A percentile compares a stretch with the other conserved stretches of the same genome.
These are phyloP conservation scores for Lactarius pseudohatsudake DNA, from an alignment of 768 basidiomycete species.

Conservation along the genomic window DNA sequence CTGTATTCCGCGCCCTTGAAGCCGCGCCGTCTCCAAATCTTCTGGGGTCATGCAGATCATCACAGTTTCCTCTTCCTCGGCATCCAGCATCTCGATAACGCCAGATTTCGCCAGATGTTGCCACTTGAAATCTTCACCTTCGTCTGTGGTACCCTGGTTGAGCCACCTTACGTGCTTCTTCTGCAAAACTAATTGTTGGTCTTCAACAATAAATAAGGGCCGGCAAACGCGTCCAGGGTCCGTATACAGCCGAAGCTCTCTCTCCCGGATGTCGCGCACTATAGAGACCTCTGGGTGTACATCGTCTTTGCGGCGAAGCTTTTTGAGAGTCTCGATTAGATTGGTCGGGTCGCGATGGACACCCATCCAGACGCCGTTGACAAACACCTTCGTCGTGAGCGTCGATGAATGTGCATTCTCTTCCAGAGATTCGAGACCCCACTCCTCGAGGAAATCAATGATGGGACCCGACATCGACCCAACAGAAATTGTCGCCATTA, in stretches of 20 bases:
- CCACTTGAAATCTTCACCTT: conserved; percentile 69
- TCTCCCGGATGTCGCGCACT: conserved; percentile 95
- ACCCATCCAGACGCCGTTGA: conserved; percentile 99
- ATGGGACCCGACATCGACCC: conserved; percentile 95
- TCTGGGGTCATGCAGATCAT: conserved; percentile 99
- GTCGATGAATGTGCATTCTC: conserved; percentile 86
- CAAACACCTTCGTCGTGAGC: conserved; percentile 93
- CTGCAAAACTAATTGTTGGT: conserved; percentile 79
- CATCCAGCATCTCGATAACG: conserved; percentile 91
- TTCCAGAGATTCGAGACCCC: conserved; percentile 94
- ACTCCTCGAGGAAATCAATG: conserved; percentile 97
- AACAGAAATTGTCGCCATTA: conserved; percentile 98
- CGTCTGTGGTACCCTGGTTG: conserved; percentile 49
- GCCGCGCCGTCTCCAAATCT: conserved; percentile 83
- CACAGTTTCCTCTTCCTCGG: conserved; percentile 98
- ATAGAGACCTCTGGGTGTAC: conserved; percentile 96
- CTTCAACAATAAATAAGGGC: conserved; percentile 94
- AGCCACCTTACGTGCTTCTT: conserved; percentile 84
- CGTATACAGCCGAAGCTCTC: conserved; percentile 91
- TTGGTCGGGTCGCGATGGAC: conserved; percentile 94
- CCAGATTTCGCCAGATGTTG: conserved; percentile 81
- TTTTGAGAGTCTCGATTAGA: conserved; percentile 90
- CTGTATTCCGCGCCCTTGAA: conserved; percentile 52
- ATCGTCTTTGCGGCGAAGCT: conserved; percentile 89
- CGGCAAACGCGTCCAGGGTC: conserved; percentile 97